Conservation (phyloP, 139 green algal species). For the Chlorella sp. region DNA sequence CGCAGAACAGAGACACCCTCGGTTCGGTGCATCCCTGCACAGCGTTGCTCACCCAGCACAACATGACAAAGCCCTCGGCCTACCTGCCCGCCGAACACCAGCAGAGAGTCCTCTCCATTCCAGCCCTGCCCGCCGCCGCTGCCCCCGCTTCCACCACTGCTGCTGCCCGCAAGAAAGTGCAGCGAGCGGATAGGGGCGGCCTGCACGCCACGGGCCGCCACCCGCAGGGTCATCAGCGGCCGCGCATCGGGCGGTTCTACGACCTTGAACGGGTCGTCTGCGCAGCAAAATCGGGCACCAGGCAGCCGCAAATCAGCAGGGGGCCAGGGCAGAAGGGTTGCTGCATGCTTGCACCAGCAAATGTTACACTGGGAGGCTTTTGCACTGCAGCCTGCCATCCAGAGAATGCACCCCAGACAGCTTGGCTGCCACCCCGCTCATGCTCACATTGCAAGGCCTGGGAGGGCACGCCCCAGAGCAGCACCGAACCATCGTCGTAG, state of each 20-base stretch:
- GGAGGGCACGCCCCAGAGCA: slow-evolving; percentile 61
- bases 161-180: slow-evolving; percentile 41
- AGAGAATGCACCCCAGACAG: too few relatives aligned
- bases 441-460: slow-evolving; percentile 22
- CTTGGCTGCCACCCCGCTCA: too few relatives aligned
- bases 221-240: slow-evolving; percentile 44
- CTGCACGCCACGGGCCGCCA: slow-evolving; percentile 20
- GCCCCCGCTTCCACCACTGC: not conserved
- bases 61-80: too few relatives aligned
- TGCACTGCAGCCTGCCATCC: too few relatives aligned
- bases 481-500: slow-evolving; percentile 68
- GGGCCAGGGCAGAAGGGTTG: too few relatives aligned
- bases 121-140: not conserved
- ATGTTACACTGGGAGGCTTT: too few relatives aligned
- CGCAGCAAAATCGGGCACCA: not conserved
- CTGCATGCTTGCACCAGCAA: too few relatives aligned
- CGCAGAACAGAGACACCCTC: too few relatives aligned
- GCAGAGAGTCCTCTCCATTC: slow-evolving; percentile 54
- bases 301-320: too few relatives aligned
- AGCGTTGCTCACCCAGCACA: too few relatives aligned
- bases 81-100: slow-evolving; percentile 76
- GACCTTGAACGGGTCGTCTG: slow-evolving; percentile 21
- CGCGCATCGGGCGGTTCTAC: slow-evolving; percentile 10
- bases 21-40: too few relatives aligned
- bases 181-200: slow-evolving; percentile 49